A percentile compares a stretch with the other conserved stretches of the same genome.
Evolutionary conservation across 2,329 filamentous ascomycete species (phyloP).

Genomic region (Clarireedia sp.): DNA sequence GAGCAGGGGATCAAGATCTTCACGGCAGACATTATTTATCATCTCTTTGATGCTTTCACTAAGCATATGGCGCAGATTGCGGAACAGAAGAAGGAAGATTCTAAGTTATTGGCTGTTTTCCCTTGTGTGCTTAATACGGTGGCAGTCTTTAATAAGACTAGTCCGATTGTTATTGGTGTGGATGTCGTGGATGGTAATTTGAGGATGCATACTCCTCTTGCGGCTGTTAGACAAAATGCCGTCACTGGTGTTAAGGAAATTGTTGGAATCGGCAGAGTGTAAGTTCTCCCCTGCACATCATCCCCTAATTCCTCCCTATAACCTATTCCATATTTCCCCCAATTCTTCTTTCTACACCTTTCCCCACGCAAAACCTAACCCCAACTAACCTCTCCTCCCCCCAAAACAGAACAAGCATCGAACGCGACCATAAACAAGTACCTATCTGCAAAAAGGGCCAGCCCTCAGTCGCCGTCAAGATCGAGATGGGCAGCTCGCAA

Average conservation of each 20-base stretch:
- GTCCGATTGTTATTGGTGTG: conserved; percentile 88
- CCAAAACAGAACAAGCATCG: conserved; percentile 72
- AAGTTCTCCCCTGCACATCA: conserved; percentile 15
- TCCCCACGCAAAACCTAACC: neutral
- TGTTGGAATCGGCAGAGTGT: conserved; percentile 76
- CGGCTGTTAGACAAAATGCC: conserved; percentile 74
- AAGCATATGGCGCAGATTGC: conserved; percentile 83
- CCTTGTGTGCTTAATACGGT: conserved; percentile 86
- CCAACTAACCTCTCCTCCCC: conserved; percentile 1
- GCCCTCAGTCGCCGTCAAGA: conserved; percentile 96
- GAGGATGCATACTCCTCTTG: conserved; percentile 80
- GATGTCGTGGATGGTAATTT: conserved; percentile 90
- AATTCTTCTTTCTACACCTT: neutral
- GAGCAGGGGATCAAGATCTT: conserved; percentile 96
- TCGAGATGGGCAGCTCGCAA: conserved; percentile 86
- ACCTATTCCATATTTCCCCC: neutral
- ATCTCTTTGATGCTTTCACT: conserved; percentile 93
- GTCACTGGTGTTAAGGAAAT: conserved; percentile 77
- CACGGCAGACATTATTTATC: conserved; percentile 98
- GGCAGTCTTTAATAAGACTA: conserved; percentile 97
- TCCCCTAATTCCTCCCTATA: too few relatives aligned
- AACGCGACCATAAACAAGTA: conserved; percentile 95
- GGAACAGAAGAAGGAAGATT: conserved; percentile 92
- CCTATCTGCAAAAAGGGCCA: conserved; percentile 89
- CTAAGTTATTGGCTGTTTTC: conserved; percentile 92